Evolutionary conservation across 768 basidiomycete species (phyloP), one percentile per base, ranked within the genome.

Genomic region (Paxillus rubicundulus): DNA sequence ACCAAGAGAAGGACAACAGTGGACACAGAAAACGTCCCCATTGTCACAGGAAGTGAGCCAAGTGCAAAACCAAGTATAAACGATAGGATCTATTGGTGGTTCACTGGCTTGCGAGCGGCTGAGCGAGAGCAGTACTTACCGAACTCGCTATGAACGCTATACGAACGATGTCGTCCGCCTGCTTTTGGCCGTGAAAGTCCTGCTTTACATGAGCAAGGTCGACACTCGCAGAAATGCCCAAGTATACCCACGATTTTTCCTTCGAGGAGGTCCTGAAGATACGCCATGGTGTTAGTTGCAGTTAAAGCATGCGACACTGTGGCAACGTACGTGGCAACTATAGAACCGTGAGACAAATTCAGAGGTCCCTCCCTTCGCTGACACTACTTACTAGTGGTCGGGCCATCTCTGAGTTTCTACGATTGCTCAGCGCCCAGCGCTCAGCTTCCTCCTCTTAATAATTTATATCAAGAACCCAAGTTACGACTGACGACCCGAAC

Each of bases 121-220:
- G 30, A 30, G 30, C 9, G 24, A 24, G 24, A 4, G 24, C 24
- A 30, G 30, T 30, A 56, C 67, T 28, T 36, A 71, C 68, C 1
- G 65, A 64, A 48, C 54, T 50, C 34, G 27, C n/a, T 20, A 66
- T 47, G 56, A 71, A 49, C 10, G 34, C 55, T 36, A 67, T 42
- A 16, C 60, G 67, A 47, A 48, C 36, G 17, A 69, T 56, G 39
- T 57, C 45, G 47, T 71, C 68, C 4, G 39, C 54, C 37, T 48
- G 59, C 56, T 57, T 65, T 42, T 69, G 67, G 14, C 68, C 68
- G 57, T 68, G 52, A 55, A 71, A 69, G 45, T 69, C 68, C 68
- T 69, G 47, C 13, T 1, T 16, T 30, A 8, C 13, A 43, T 69
- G 17, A 59, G 53, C 53, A 30, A 45, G 4, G 14, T 9, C 1